phyloP scores from a whole-genome alignment of 768 basidiomycete species.

The Agaricus subrufescens region DNA sequence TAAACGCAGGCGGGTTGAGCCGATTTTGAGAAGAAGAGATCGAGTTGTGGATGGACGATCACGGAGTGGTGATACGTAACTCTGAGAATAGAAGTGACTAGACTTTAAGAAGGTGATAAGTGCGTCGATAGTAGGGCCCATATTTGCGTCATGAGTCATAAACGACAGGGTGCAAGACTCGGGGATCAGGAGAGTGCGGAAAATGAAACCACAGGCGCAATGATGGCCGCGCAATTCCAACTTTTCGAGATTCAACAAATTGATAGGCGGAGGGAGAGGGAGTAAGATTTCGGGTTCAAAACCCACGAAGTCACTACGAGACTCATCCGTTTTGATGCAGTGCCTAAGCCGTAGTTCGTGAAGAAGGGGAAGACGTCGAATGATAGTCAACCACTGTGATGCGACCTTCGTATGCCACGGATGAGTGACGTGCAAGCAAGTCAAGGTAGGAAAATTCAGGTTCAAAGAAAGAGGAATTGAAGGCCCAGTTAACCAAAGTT shows the following conservation, averaged over 20 bases:
- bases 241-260: neutral
- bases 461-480: conserved; percentile 4
- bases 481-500: conserved; percentile 1
- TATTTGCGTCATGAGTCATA: neutral
- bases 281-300: too few relatives aligned
- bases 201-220: neutral
- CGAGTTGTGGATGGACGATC: neutral
- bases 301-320: neutral
- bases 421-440: conserved; percentile 1
- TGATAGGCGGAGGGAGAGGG: neutral
- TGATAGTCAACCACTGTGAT: neutral
- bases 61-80: neutral
- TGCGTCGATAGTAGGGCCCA: neutral
- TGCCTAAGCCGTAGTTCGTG: neutral
- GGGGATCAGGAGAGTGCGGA: conserved; percentile 2
- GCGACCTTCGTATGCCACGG: neutral
- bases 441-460: neutral
- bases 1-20: neutral
- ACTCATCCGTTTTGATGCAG: neutral
- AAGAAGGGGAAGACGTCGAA: conserved; percentile 3
- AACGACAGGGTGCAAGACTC: neutral
- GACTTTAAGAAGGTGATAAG: neutral
- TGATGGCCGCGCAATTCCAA: conserved; percentile 1
- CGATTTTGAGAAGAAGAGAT: neutral
- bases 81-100: too few relatives aligned